Conservation (phyloP, 495 filamentous ascomycete species). For the Geopyxis carbonaria region DNA sequence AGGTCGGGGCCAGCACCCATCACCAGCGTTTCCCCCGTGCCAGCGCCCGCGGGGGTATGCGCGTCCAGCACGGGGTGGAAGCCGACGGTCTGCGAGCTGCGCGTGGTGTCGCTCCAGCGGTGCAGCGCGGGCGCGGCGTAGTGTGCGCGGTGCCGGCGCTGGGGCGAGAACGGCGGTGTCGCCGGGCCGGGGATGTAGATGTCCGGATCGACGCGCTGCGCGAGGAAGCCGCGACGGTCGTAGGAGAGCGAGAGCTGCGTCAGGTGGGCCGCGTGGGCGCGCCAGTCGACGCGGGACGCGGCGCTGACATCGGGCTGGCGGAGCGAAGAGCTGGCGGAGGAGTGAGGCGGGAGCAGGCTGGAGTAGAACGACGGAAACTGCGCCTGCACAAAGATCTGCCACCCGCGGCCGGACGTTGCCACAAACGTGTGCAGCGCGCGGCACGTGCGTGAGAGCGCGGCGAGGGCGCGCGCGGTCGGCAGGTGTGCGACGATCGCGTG, state of each 20-base stretch:
- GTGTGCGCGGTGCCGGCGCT: no score
- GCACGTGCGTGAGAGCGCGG: conserved; percentile 34
- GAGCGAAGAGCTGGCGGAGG: no score
- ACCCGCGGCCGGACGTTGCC: conserved; percentile 41
- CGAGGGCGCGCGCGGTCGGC: conserved; percentile 34
- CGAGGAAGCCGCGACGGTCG: conserved; percentile 41
- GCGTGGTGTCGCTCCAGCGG: no score
- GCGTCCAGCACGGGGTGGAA: conserved; percentile 46
- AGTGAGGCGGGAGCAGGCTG: background rate
- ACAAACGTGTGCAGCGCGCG: conserved; percentile 34
- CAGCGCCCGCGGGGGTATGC: conserved; percentile 37
- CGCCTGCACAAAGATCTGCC: conserved; percentile 39
- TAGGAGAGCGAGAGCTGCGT: conserved; percentile 42
- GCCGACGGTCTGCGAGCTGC: conserved; percentile 43
- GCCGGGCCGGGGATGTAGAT: conserved; percentile 6
- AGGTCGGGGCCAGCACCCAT: conserved; percentile 47
- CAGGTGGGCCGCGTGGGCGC: conserved; percentile 32
- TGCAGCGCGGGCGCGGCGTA: no score
- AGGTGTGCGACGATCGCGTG: conserved; percentile 38
- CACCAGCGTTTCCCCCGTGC: conserved; percentile 37
- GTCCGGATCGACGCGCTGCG: conserved; percentile 34
- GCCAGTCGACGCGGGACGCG: background rate
- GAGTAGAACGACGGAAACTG: conserved; percentile 41
- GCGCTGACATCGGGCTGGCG: background rate
- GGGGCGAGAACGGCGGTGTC: no score